phyloP scores from a whole-genome alignment of 1,139 yeast genomes.

The Magnusiomyces suaveolens region DNA sequence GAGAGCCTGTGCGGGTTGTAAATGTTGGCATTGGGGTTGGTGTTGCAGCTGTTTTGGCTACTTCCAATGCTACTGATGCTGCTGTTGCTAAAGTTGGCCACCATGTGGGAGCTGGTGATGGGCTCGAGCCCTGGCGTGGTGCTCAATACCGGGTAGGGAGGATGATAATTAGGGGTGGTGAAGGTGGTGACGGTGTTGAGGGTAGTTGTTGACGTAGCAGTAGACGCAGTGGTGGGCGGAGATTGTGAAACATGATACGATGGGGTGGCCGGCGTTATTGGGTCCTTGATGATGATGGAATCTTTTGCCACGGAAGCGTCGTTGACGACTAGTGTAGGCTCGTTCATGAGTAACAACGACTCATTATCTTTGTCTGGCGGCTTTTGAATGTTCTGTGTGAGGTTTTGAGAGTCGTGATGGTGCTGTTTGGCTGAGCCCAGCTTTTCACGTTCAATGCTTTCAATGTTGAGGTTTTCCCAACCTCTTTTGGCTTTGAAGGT shows the following conservation, averaged over 20 bases:
- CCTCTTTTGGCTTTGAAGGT: slow-evolving; percentile 4
- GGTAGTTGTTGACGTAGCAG: not conserved
- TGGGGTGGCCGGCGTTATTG: not conserved
- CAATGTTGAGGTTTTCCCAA: slow-evolving; percentile 1
- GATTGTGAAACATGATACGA: not conserved
- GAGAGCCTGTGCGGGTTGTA: not conserved
- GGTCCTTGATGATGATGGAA: not conserved
- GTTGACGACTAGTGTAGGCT: not conserved
- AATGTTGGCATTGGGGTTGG: not conserved
- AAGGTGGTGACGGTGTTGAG: not conserved
- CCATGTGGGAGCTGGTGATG: not conserved
- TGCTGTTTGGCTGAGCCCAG: not conserved
- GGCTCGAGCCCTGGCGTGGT: not conserved
- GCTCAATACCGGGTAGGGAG: not conserved
- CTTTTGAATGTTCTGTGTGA: not conserved
- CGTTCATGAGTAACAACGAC: too few species aligned
- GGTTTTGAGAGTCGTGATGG: not conserved
- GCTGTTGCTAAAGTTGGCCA: too few species aligned
- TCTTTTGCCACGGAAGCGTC: not conserved
- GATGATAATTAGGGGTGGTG: not conserved
- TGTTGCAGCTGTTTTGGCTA: not conserved
- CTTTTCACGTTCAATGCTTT: slow-evolving; percentile 1
- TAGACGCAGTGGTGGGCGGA: not conserved
- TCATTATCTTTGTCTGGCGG: not conserved
- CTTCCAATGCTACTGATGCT: not conserved